These are phyloP conservation scores for Aspergillus intermedius DNA, from an alignment of 2,329 filamentous ascomycete genomes.

Conservation along the genomic window DNA sequence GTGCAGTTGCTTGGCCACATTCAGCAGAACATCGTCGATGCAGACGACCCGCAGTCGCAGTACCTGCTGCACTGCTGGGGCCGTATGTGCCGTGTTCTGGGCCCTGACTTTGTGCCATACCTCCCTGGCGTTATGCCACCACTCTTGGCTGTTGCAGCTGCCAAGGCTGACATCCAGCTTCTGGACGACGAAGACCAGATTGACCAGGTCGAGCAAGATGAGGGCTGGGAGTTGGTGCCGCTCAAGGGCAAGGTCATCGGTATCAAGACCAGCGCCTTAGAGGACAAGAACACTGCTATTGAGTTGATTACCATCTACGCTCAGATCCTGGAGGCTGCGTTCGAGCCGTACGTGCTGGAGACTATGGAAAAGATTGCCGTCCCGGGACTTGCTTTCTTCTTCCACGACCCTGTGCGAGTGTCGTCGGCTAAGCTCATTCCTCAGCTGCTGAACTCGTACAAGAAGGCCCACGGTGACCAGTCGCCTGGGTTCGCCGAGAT, in stretches of 20 bases:
- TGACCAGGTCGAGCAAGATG: constrained; percentile 85
- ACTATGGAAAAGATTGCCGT: constrained; percentile 97
- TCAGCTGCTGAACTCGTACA: constrained; percentile 86
- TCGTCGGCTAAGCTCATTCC: constrained; percentile 93
- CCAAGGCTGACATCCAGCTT: constrained; percentile 95
- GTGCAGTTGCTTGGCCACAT: constrained; percentile 84
- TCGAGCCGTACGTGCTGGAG: constrained; percentile 83
- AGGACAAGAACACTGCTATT: constrained; percentile 99
- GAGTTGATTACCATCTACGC: constrained; percentile 96
- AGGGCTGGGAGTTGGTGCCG: constrained; percentile 95
- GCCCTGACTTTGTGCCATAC: constrained; percentile 85
- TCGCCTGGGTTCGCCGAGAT: constrained; percentile 74
- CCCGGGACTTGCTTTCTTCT: constrained; percentile 93
- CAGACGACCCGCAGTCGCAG: constrained; percentile 91
- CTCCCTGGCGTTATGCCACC: constrained; percentile 91
- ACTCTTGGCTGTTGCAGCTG: constrained; percentile 79
- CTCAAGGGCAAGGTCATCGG: constrained; percentile 97
- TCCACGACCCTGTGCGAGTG: constrained; percentile 94
- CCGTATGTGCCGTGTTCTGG: constrained; percentile 93
- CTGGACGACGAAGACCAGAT: constrained; percentile 93
- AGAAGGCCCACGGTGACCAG: constrained; percentile 76
- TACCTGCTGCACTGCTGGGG: constrained; percentile 99
- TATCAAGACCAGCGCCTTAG: constrained; percentile 92
- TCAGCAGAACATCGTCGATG: constrained; percentile 76
- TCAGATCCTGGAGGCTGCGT: constrained; percentile 85